These are phyloP conservation scores for Aspergillus homomorphus DNA, from an alignment of 495 filamentous ascomycete genomes.

Conservation along the genomic window DNA sequence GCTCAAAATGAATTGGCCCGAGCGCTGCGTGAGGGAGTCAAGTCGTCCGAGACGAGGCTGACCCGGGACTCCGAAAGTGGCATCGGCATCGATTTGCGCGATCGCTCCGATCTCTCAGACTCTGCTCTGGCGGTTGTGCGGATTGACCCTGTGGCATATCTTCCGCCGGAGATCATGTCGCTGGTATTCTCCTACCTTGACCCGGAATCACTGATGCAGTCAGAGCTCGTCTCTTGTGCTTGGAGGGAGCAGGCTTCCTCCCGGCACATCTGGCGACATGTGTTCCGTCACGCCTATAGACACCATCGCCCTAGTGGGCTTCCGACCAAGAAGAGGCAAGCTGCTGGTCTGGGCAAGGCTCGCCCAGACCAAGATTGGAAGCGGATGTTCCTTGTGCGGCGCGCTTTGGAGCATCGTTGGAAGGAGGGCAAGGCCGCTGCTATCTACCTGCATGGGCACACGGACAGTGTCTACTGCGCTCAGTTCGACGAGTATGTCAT, in stretches of 20 bases:
- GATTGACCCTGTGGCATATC: conserved; percentile 60
- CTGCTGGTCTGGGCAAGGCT: conserved; percentile 49
- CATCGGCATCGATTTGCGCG: conserved; percentile 71
- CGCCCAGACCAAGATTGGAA: conserved; percentile 72
- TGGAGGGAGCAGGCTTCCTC: conserved; percentile 65
- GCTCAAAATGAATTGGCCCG: conserved; percentile 61
- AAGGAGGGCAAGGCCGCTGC: conserved; percentile 69
- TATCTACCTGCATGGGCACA: conserved; percentile 87
- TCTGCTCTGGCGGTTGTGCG: conserved; percentile 38
- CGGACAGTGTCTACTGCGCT: conserved; percentile 93
- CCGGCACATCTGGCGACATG: conserved; percentile 71
- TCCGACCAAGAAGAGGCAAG: conserved; percentile 42
- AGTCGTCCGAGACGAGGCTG: conserved; percentile 32
- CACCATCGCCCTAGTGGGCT: conserved; percentile 37
- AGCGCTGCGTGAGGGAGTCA: conserved; percentile 34
- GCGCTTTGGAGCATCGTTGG: conserved; percentile 76
- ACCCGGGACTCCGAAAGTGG: conserved; percentile 68
- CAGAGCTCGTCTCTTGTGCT: conserved; percentile 56
- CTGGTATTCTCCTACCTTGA: conserved; percentile 72
- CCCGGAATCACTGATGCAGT: conserved; percentile 57
- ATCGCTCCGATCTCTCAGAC: conserved; percentile 44
- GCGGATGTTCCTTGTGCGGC: conserved; percentile 72
- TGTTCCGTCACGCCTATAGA: conserved; percentile 68
- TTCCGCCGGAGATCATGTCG: conserved; percentile 71
- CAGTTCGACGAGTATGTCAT: conserved; percentile 88